Conservation (phyloP, 1,139 yeast species). For the Hanseniaspora gamundiae region DNA sequence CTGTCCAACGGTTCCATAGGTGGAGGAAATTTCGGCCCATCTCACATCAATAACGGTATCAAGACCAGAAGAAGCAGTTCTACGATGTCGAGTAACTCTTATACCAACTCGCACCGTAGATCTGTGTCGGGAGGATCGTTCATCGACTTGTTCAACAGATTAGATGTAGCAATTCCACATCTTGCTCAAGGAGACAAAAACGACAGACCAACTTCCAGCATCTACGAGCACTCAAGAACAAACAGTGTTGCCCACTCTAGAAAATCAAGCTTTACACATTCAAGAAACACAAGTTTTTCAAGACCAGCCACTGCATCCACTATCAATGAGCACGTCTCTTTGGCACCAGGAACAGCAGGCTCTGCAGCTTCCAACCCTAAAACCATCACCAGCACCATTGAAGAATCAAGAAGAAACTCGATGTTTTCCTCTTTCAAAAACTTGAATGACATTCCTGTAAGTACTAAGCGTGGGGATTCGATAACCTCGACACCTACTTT, state of each 20-base stretch:
- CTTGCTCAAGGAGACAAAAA: neutral
- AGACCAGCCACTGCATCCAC: neutral
- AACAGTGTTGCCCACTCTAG: conserved; percentile 14
- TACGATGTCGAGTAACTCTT: neutral
- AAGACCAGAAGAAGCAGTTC: conserved; percentile 16
- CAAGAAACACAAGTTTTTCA: conserved; percentile 5
- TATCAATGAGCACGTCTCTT: neutral
- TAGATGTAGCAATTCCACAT: conserved; percentile 3
- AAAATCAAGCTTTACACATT: conserved; percentile 19
- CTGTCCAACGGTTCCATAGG: neutral
- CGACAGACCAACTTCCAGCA: conserved; percentile 6
- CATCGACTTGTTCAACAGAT: conserved; percentile 22
- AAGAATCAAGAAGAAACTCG: neutral
- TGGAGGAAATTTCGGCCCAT: conserved; percentile 6
- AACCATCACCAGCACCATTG: neutral
- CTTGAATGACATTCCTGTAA: neutral
- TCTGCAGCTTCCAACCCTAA: too few relatives aligned
- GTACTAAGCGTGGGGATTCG: neutral
- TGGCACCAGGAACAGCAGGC: too few relatives aligned
- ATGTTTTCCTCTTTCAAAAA: neutral
- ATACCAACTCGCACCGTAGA: conserved; percentile 14
- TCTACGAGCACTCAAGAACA: conserved; percentile 6
- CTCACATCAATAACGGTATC: conserved; percentile 11
- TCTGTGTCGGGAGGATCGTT: conserved; percentile 22
- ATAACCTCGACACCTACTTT: conserved; percentile 6